Base-by-base conservation (phyloP, 805 yeast species). In the Yamadazyma olivae region DNA sequence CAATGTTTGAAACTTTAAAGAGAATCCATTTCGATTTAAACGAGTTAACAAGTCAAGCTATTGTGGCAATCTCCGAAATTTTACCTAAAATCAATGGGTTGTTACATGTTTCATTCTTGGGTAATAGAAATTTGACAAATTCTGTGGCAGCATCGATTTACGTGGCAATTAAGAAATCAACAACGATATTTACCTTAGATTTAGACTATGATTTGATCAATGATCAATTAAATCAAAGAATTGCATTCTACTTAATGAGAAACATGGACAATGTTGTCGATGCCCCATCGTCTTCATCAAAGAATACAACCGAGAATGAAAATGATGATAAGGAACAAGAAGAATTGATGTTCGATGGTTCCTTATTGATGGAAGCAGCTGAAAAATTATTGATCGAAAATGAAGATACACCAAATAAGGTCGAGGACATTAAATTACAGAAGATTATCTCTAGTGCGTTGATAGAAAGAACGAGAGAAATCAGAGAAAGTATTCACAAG, bases 271-370 rank as follows among this genome's bases (percentile, higher is more conserved):
- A 54, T 34, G 30, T 44, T 6, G 36, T 44, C 20, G 32, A 44
- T 18, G 27, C 35, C 13, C 33, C 17, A 20, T 12, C 22, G 3
- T 9, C 32, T 7, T 5, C 17, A 8, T n/a, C 22, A 10, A 29
- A 29, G 10, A 15, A 6, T 14, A 5, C 5, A 12, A 16, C 16
- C 6, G 12, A 19, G 12, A 13, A 24, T 14, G 29, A 6, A 9
- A 38, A 43, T 14, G 54, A 54, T 9, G 42, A 50, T 23, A 50
- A 53, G 56, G 71, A 67, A 52, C 89, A 84, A 57, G 71, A 67
- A 53, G 91, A 84, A 44, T 64, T 84, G 32, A 70, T 84, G 56
- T 82, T 80, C 54, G 91, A 83, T 59, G 93, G 91, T 5, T 74
- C 88, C 0, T 61, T 84, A 38, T 67, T 84, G 32, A 80, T 87